Base-by-base conservation (phyloP, 2,329 filamentous ascomycete genomes). In the Tolypocladium tropicale region DNA sequence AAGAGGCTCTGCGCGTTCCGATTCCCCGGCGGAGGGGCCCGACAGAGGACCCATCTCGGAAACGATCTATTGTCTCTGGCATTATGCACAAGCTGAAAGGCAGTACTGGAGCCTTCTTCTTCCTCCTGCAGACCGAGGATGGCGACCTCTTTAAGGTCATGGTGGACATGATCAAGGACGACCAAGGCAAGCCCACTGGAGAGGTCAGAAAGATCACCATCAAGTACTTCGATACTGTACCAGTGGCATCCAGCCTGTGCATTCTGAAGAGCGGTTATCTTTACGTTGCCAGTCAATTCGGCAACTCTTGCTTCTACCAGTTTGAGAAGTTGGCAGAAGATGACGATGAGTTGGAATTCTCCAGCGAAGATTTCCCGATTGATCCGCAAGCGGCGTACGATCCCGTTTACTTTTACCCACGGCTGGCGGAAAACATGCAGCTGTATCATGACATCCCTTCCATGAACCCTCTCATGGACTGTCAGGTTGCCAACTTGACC, bases 131-230 rank as follows among this genome's bases (percentile, higher is more conserved):
- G 69, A 91, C 89, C 0, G 94, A 99, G 57, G 95, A 99, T 69
- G 94, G 94, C n/a, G 95, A 99, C 70, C 78, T 99, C 7, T 97
- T 99, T 80, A 97, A 97, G 70, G 82, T 97, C 53, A 96, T 88
- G 0, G 85, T 99, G 58, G 91, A 96, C 61, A 93, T 96, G 85
- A 80, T 85, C 11, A 87, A 92, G 63, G 89, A 95, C 63, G 82
- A 86, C 1, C 82, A 88, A 51, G 90, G 88, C 14, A 85, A 90
- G 58, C 78, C 86, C 1, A 93, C 89, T 0, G 88, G 88, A 33
- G 89, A 94, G 66, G 92, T 97, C 2, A 83, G 82, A 64, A 81
- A 85, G 57, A 76, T 99, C 57, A 94, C 90, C 70, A 89, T 99
- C 73, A 96, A 96, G 70, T 99, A 97, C 71, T 99, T 97, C 64